Evolutionary conservation across 176 grass and related monocot genomes (phyloP).

Genomic region (Phragmites australis): DNA sequence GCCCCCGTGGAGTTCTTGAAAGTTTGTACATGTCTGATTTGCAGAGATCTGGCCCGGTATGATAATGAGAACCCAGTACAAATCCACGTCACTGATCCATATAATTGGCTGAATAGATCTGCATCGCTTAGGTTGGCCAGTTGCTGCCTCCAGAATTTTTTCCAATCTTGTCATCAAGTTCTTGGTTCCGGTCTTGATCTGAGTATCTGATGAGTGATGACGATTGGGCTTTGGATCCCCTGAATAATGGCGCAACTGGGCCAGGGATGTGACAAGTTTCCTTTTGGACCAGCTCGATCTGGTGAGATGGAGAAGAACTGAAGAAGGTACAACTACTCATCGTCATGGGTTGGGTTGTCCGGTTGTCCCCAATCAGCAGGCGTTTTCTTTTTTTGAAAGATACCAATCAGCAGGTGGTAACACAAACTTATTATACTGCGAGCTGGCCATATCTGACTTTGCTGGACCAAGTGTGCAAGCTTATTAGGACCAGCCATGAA

Average conservation of each 20-base stretch:
- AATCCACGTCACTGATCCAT: constrained; percentile 40
- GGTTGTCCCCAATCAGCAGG: constrained; percentile 23
- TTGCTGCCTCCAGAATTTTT: background rate
- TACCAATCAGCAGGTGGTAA: constrained; percentile 20
- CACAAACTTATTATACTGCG: background rate
- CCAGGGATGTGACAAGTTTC: background rate
- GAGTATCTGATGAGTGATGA: background rate
- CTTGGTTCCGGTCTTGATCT: constrained; percentile 5
- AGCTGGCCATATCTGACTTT: background rate
- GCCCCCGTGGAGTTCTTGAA: constrained; percentile 34
- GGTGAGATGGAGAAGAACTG: constrained; percentile 28
- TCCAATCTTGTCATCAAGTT: constrained; percentile 17
- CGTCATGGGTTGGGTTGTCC: constrained; percentile 11
- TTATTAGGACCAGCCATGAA: constrained; percentile 20
- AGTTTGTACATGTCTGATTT: constrained; percentile 46
- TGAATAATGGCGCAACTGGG: background rate
- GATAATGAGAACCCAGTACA: constrained; percentile 44
- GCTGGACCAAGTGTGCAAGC: constrained; percentile 5
- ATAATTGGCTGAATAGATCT: constrained; percentile 36
- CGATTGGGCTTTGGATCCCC: constrained; percentile 45
- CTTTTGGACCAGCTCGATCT: background rate
- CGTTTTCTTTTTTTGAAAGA: too few relatives aligned
- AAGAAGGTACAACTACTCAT: constrained; percentile 1
- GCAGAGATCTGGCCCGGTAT: constrained; percentile 36
- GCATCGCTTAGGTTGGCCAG: constrained; percentile 20